phyloP scores from a whole-genome alignment of 1,284 basidiomycete genomes.

The Salmacisia buchloeana region DNA sequence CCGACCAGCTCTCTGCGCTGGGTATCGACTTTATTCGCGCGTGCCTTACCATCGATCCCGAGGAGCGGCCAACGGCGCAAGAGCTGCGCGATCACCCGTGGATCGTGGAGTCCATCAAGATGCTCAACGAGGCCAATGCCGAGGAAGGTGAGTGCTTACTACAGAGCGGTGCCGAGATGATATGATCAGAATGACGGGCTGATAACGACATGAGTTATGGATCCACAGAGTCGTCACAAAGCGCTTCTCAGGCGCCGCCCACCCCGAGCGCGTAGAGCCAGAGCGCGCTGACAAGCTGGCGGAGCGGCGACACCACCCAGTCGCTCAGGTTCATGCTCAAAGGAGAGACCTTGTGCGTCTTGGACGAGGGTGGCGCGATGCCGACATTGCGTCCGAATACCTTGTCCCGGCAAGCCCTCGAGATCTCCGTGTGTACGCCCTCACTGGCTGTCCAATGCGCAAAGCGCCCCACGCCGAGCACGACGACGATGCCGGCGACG shows the following conservation, averaged over 20 bases:
- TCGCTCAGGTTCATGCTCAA: too few relatives aligned
- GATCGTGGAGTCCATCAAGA: slow-evolving; percentile 59
- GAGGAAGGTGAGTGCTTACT: slow-evolving; percentile 23
- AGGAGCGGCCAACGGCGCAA: slow-evolving; percentile 72
- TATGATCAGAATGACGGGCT: neutral
- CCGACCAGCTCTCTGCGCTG: slow-evolving; percentile 76
- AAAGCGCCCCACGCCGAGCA: too few relatives aligned
- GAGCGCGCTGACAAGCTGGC: neutral
- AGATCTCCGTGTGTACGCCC: slow-evolving; percentile 44
- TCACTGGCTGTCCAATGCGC: slow-evolving; percentile 27
- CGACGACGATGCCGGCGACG: too few relatives aligned
- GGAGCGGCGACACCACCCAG: neutral
- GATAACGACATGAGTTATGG: neutral
- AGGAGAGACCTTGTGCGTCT: too few relatives aligned
- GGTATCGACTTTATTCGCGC: slow-evolving; percentile 92
- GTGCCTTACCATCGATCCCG: slow-evolving; percentile 87
- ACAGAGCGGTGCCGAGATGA: neutral
- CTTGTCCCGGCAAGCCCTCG: slow-evolving; percentile 36
- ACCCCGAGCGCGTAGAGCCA: neutral
- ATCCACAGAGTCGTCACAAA: neutral
- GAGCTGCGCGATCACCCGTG: slow-evolving; percentile 83
- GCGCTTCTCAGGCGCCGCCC: neutral
- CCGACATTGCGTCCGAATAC: slow-evolving; percentile 43
- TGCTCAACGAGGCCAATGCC: slow-evolving; percentile 36
- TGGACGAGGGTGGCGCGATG: slow-evolving; percentile 19